Evolutionary conservation across 2,329 filamentous ascomycete genomes (phyloP), one percentile per base, ranked within the genome.

Genomic region (Penicillium sp.): DNA sequence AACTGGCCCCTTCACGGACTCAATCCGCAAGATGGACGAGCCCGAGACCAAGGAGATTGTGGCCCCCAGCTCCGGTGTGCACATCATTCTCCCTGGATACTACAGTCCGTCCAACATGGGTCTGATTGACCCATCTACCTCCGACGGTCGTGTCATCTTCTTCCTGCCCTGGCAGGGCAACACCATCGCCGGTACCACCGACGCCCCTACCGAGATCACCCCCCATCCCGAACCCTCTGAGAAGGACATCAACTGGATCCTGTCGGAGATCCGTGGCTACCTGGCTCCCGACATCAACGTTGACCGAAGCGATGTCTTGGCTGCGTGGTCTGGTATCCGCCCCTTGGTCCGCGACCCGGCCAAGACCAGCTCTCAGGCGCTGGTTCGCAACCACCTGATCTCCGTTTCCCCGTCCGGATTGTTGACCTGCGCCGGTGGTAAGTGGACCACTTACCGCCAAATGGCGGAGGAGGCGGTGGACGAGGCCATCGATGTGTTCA

Each of bases 111-210:
- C 87, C 21, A 88, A 92, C 70, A 95, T 96, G 90, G 91, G 91
- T 59, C 81, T 96, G 42, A 90, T 96, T 66, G 91, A 96, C 68
- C 91, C 91, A 5, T 86, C 87, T 42, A 95, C 91, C 2, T 96
- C 91, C 1, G 91, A 96, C 70, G 91, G 91, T 21, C 86, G 91
- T 71, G 91, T 96, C 49, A 93, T 96, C 70, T 96, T 96, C 84
- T 96, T 96, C 82, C 82, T 96, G 42, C 91, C 91, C 22, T 96
- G 91, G 91, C 91, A 96, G 78, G 91, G 91, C 49, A 95, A 95
- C 77, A 96, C 91, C 14, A 95, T 96, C 69, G 91, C 91, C 46
- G 91, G 91, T 59, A 96, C 91, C 5, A 96, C 91, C 8, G 91
- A 96, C 71, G 87, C 89, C 39, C 87, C 90, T 3, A 89, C 88